phyloP scores from a whole-genome alignment of 2,329 filamentous ascomycete species.

The Neonectria magnoliae region DNA sequence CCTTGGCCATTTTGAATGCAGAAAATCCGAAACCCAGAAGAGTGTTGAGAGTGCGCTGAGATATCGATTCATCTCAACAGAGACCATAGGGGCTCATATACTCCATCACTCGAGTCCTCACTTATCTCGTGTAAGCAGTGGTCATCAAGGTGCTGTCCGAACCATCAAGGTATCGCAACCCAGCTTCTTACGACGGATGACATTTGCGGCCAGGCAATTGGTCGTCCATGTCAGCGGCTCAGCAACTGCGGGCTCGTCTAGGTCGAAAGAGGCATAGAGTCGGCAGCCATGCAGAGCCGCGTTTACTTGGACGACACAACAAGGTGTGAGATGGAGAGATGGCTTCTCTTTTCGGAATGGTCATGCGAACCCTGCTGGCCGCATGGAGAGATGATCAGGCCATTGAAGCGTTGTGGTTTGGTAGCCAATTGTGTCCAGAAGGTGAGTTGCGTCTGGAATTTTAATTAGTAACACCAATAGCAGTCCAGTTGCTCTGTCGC shows the following conservation, averaged over 20 bases:
- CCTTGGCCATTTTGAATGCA: conserved; percentile 31
- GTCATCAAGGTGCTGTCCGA: conserved; percentile 33
- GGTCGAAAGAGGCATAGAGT: not conserved
- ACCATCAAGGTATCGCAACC: conserved; percentile 35
- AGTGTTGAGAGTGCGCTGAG: too few species aligned
- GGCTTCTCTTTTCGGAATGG: not conserved
- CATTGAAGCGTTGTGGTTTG: too few species aligned
- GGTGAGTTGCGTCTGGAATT: too few species aligned
- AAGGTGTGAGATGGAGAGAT: not conserved
- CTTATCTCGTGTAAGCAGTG: not conserved
- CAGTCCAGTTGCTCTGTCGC: too few species aligned
- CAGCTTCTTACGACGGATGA: conserved; percentile 24
- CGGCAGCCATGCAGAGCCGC: conserved; percentile 25
- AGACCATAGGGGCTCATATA: conserved; percentile 13
- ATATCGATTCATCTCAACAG: not conserved
- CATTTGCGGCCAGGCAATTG: conserved; percentile 25
- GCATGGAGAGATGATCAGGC: not conserved
- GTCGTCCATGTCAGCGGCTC: not conserved
- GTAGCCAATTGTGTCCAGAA: too few species aligned
- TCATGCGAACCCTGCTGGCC: not conserved
- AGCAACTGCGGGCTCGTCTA: not conserved
- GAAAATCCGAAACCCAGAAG: not conserved
- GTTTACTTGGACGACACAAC: not conserved
- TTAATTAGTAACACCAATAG: too few species aligned
- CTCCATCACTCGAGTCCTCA: conserved; percentile 6